Conservation (phyloP, 1,284 basidiomycete species). For the Chondrostereum purpureum region DNA sequence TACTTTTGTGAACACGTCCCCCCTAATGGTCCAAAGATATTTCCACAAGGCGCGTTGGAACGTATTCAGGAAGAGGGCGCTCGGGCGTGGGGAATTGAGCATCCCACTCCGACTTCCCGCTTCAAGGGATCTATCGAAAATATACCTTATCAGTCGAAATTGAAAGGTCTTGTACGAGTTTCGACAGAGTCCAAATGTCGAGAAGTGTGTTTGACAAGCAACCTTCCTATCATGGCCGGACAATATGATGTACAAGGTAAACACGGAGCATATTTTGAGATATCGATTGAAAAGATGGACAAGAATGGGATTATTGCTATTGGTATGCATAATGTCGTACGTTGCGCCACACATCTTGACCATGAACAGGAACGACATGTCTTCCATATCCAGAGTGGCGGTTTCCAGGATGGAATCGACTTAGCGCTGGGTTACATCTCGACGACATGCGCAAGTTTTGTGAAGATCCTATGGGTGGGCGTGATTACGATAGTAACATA, state of each 20-base stretch:
- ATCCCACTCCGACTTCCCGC: constrained; percentile 21
- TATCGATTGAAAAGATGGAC: constrained; percentile 48
- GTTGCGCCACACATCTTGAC: neutral
- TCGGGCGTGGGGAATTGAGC: constrained; percentile 44
- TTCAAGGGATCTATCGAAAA: constrained; percentile 36
- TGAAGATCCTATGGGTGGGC: constrained; percentile 58
- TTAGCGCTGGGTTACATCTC: constrained; percentile 58
- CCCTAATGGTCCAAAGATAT: constrained; percentile 31
- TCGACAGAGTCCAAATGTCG: constrained; percentile 34
- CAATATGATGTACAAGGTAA: constrained; percentile 49
- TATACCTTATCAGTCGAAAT: constrained; percentile 26
- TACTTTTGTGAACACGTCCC: constrained; percentile 39
- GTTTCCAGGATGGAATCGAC: constrained; percentile 67
- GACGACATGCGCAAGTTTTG: constrained; percentile 70
- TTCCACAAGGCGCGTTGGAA: constrained; percentile 44
- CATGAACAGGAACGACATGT: constrained; percentile 49
- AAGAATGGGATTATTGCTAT: constrained; percentile 44
- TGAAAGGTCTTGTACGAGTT: constrained; percentile 30
- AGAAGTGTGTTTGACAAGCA: constrained; percentile 50
- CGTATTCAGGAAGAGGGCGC: constrained; percentile 38
- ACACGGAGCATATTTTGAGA: constrained; percentile 57
- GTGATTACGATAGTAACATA: constrained; percentile 39
- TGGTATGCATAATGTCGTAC: constrained; percentile 29
- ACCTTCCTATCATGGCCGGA: constrained; percentile 55
- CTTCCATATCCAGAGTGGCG: constrained; percentile 58